Base-by-base conservation (phyloP, 805 yeast genomes). In the Nakazawaea populi region DNA sequence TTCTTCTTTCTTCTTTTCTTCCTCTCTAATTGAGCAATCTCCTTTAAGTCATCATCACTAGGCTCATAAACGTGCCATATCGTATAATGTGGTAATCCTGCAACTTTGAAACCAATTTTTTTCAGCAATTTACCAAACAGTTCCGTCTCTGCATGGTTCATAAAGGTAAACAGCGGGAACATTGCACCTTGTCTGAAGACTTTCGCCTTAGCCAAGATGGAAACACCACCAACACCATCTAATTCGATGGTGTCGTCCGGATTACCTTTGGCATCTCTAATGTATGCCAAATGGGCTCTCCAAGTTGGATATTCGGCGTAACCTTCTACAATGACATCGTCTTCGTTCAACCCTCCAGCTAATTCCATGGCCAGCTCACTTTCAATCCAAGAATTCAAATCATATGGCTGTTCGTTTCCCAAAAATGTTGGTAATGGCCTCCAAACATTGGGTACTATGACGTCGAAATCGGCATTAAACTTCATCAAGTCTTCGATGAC, bases 381-480 rank as follows among this genome's bases (percentile, higher is more conserved):
- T 70, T 94, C 99, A 52, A 89, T 79, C 99, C 99, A 94, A 11
- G 97, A 88, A 69, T 94, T 94, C 63, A 94, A 78, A 68, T 94
- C 99, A 66, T 94, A 94, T 1, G 98, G 90, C 68, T 94, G 99
- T 64, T 88, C 95, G 56, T 81, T 80, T 18, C 94, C 95, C 55
- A 94, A 77, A 69, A 91, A 94, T 44, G 83, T 85, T 2, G 99
- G 99, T 54, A 94, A 74, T 2, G 98, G 99, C 59, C 99, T 77
- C 99, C 99, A 94, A 35, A 94, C 97, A 62, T 94, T 89, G 31
- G 89, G 96, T 39, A 85, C 83, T 65, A 87, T 74, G 12, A 87
- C 86, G 61, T 87, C 96, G 61, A 75, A 83, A 56, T 79, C 77
- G 50, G 67, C 71, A 29, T 62, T 54, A 55, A 72, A 73, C 55